Evolutionary conservation across 257 asterid genomes (phyloP), one percentile per base, ranked within the genome.

Genomic region (Salvia splendens): DNA sequence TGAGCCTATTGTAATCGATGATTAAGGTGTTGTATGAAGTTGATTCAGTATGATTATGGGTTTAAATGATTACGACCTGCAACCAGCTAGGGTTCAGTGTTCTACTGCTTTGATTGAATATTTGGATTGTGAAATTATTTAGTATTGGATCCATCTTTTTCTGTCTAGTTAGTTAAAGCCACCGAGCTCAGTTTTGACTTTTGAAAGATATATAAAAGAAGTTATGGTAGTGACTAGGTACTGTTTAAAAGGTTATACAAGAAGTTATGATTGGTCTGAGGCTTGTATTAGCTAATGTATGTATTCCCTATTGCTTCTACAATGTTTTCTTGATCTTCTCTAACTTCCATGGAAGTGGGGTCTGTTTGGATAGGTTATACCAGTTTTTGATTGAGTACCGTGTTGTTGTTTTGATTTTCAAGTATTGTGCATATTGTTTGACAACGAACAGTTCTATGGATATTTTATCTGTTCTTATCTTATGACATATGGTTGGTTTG

Each of bases 11-110:
- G 12, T 3, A 10, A 45, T 24, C 43, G 59, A 46, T 16, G 55
- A 9, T 68, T 2, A 73, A 61, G 57, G 17, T 47, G 30, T 24
- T 62, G 63, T 49, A 41, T 28, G 50, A 16, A 57, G 24, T 42
- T 41, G 50, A 49, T 64, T 33, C 40, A 33, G 24, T 43, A 14
- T 11, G 41, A 11, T 36, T 47, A 3, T 51, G 6, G 33, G 61
- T 55, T 1, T 48, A 14, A 40, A 28, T 38, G 50, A 33, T 61
- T 45, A 24, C 6, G 47, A 48, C 38, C 20, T 46, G 15, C 16
- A 2, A 17, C 9, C 47, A 20, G 69, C 52, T 65, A 28, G 52
- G 24, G 4, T 47, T 41, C 30, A 28, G 51, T 11, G 6, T 55
- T 40, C 12, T 42, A 15, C 11, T 28, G 43, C 1, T 54, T 54